Base-by-base conservation (phyloP, 805 yeast genomes). In the Jamesozyma spencerorum region DNA sequence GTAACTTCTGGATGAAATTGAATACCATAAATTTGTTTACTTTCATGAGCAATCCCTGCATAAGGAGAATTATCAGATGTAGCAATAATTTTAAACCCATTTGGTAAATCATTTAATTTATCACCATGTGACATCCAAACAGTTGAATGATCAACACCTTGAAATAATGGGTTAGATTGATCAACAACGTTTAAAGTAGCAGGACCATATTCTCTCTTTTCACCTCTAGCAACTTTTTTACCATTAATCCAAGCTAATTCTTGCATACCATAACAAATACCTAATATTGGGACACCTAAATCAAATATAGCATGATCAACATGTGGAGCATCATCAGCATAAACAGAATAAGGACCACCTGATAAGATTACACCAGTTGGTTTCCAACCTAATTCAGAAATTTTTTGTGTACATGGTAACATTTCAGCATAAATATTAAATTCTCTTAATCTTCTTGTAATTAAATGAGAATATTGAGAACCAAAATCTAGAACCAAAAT, bases 41-140 rank as follows among this genome's bases (percentile, higher is more conserved):
- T 60, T 58, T 73, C 77, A 66, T 85, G 80, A 42, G 87, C 78
- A 64, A 92, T 81, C 62, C 94, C 97, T 55, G 96, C 94, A 68
- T 59, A 92, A 43, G 97, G 98, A 33, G 97, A 92, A 75, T 92
- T 92, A 53, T 74, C 85, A 41, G 96, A 82, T 33, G 86, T 79
- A 41, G 97, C 98, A 46, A 88, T 86, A 45, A 83, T 76, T 63
- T 81, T 78, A 75, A 77, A 92, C 31, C 94, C 95, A 34, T 75
- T 73, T 55, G 98, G 98, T 53, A 92, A 74, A 40, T 90, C 84
- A 55, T 79, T 79, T 58, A 92, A 74, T 72, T 92, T 92, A 69
- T 92, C 98, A 60, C 95, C 95, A 66, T 92, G 98, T 37, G 97
- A 88, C 98, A 92, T 92, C 98, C 98, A 92, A 47, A 92, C 97